A percentile compares a stretch with the other conserved stretches of the same genome.
These are phyloP conservation scores for Bonia amplexicaulis DNA, from an alignment of 176 grass and related monocot genomes.

Conservation along the genomic window DNA sequence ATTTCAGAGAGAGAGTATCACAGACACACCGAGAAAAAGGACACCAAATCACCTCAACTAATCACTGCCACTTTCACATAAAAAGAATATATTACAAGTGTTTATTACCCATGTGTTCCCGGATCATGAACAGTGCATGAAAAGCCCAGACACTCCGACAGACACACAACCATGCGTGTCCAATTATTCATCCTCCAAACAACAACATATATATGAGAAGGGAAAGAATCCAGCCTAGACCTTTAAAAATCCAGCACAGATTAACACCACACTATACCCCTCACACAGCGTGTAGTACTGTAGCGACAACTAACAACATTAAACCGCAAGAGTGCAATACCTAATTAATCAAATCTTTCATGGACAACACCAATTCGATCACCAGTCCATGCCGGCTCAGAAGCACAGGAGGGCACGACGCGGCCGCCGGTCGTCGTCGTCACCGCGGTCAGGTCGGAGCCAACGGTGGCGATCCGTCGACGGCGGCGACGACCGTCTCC, in stretches of 20 bases:
- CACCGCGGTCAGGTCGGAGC: background rate
- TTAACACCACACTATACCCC: background rate
- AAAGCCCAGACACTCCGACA: background rate
- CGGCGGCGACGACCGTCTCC: background rate
- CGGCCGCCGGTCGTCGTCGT: background rate
- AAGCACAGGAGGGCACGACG: background rate
- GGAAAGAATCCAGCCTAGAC: background rate
- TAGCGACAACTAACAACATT: background rate
- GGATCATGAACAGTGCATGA: background rate
- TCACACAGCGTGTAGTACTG: background rate
- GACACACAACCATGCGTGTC: background rate
- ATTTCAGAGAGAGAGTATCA: too few species aligned
- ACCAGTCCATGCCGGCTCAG: background rate
- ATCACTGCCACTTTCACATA: background rate
- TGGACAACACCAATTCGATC: background rate
- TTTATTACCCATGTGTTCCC: background rate
- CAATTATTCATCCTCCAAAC: slow-evolving; percentile 2
- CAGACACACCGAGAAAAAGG: too few species aligned
- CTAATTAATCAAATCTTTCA: background rate
- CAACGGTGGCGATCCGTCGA: background rate
- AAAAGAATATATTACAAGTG: background rate
- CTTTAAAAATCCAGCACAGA: background rate
- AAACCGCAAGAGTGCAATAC: background rate
- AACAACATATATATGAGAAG: background rate
- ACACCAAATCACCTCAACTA: too few species aligned